Percentiles rank a stretch among this genome's conserved stretches.
Conservation (phyloP, 2,329 filamentous ascomycete genomes). For the Akanthomyces muscarius region DNA sequence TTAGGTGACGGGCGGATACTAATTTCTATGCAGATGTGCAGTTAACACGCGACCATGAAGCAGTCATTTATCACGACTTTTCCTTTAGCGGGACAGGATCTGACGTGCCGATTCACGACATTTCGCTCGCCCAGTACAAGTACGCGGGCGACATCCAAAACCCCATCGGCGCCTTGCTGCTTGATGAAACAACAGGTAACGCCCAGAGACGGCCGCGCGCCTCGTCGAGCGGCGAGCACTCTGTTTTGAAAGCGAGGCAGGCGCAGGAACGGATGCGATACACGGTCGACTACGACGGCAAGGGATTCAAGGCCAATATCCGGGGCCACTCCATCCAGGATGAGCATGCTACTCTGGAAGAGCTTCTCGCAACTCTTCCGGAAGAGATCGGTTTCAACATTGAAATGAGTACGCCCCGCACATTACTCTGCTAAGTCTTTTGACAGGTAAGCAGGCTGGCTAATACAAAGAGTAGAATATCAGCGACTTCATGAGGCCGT, state of each 20-base stretch:
- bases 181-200: not conserved
- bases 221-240: conserved; percentile 23
- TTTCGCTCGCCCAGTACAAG: conserved; percentile 36
- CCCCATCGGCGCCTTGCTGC: conserved; percentile 6
- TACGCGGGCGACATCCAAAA: conserved; percentile 26
- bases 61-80: conserved; percentile 41
- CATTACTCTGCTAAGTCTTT: not conserved
- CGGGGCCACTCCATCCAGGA: conserved; percentile 37
- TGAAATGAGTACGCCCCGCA: conserved; percentile 33
- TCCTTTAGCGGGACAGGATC: conserved; percentile 39
- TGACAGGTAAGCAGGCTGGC: not conserved
- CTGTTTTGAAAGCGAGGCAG: conserved; percentile 21
- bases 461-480: conserved; percentile 30
- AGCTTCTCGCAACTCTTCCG: conserved; percentile 33
- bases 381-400: conserved; percentile 35
- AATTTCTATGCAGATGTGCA: conserved; percentile 32
- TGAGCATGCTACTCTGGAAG: conserved; percentile 34
- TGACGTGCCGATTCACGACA: conserved; percentile 36
- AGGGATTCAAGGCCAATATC: conserved; percentile 38
- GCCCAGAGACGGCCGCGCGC: conserved; percentile 21
- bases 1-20: not conserved
- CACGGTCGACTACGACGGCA: conserved; percentile 36
- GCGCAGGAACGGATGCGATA: conserved; percentile 33
- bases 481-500: conserved; percentile 36
- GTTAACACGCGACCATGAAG: conserved; percentile 36